A percentile compares a stretch with the other conserved stretches of the same genome.
phyloP scores from a whole-genome alignment of 2,329 filamentous ascomycete species.

The Xylaria sp. region DNA sequence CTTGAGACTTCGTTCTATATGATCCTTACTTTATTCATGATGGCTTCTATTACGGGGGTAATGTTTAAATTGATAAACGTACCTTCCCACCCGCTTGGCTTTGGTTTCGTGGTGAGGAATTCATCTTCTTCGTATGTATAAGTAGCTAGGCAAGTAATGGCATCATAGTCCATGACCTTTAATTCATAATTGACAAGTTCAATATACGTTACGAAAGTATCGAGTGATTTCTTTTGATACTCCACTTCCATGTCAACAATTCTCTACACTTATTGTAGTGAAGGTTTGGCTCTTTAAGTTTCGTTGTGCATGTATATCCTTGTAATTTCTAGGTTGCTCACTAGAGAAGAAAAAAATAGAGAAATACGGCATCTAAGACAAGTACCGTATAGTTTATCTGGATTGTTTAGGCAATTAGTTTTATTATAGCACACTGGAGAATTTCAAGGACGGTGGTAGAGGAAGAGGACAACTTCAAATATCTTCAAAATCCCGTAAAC shows the following conservation, averaged over 20 bases:
- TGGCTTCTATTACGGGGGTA: constrained; percentile 11
- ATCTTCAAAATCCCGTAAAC: too few relatives aligned
- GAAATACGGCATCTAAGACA: too few relatives aligned
- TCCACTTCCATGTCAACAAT: background rate
- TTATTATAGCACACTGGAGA: too few relatives aligned
- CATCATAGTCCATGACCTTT: background rate
- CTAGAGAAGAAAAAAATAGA: too few relatives aligned
- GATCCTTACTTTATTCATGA: background rate
- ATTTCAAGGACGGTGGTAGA: too few relatives aligned
- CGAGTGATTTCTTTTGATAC: too few relatives aligned
- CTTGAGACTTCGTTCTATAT: background rate
- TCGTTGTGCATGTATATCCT: background rate
- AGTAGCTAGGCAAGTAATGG: background rate
- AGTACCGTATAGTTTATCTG: too few relatives aligned
- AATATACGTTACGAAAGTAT: background rate
- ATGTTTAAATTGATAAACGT: constrained; percentile 30
- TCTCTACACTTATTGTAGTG: too few relatives aligned
- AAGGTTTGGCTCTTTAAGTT: background rate
- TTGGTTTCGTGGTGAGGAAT: background rate
- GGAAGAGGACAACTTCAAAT: too few relatives aligned
- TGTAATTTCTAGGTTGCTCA: background rate
- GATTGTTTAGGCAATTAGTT: too few relatives aligned
- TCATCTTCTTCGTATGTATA: background rate
- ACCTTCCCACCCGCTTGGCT: background rate
- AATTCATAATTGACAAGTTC: background rate